Evolutionary conservation across 805 yeast species (phyloP).

Genomic region (Clavispora vitiphila): DNA sequence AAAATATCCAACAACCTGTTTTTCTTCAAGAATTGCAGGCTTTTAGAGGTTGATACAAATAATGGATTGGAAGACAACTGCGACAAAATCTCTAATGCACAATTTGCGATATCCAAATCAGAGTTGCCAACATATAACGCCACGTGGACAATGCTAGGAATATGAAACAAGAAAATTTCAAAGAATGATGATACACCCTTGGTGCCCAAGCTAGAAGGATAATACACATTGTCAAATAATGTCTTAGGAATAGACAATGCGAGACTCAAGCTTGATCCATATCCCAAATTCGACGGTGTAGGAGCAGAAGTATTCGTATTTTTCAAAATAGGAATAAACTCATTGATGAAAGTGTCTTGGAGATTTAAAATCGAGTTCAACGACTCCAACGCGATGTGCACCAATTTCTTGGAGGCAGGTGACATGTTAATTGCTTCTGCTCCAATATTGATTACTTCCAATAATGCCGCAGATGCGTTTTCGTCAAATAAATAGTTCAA

Average conservation of each 20-base stretch:
- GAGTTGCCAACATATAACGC: constrained; percentile 68
- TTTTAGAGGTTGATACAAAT: constrained; percentile 26
- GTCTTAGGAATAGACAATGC: constrained; percentile 19
- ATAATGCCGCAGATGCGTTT: constrained; percentile 49
- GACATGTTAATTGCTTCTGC: constrained; percentile 49
- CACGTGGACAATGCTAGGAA: constrained; percentile 69
- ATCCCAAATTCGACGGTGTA: constrained; percentile 13
- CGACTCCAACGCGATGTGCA: constrained; percentile 40
- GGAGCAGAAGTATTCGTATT: constrained; percentile 21
- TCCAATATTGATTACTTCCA: constrained; percentile 55
- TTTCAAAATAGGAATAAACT: constrained; percentile 47
- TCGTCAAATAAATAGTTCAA: constrained; percentile 61
- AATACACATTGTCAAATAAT: constrained; percentile 28
- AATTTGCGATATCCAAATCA: constrained; percentile 45
- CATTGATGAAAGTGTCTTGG: constrained; percentile 58
- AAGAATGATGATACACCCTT: constrained; percentile 61
- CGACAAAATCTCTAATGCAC: constrained; percentile 49
- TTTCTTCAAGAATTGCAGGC: constrained; percentile 33
- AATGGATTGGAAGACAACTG: constrained; percentile 45
- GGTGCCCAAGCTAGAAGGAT: constrained; percentile 45
- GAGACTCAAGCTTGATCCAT: constrained; percentile 26
- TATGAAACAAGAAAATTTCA: constrained; percentile 65
- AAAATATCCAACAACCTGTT: constrained; percentile 66
- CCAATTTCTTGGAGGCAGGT: constrained; percentile 30
- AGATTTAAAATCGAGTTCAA: constrained; percentile 42